Evolutionary conservation across 352 stramenopile species (phyloP).

Genomic region (Globisporangium recalcitrans): DNA sequence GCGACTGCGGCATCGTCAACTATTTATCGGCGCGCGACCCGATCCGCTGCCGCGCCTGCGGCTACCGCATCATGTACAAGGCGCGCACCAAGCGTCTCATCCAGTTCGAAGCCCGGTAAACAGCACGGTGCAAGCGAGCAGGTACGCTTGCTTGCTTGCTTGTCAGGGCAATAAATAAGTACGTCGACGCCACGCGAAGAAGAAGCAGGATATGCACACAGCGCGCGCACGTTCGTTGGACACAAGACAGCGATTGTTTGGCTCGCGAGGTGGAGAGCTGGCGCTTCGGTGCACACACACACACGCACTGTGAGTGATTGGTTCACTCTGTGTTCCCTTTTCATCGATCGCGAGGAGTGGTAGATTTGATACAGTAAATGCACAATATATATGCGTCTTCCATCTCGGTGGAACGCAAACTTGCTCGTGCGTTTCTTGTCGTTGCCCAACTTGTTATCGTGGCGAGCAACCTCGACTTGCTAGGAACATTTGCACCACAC

Average conservation of each 20-base stretch:
- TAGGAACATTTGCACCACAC: background rate
- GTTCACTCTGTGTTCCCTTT: too few relatives aligned
- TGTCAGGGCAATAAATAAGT: slow-evolving; percentile 5
- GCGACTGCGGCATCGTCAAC: slow-evolving; percentile 94
- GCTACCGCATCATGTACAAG: slow-evolving; percentile 98
- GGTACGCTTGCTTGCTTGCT: background rate
- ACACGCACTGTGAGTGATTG: too few relatives aligned
- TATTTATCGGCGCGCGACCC: slow-evolving; percentile 94
- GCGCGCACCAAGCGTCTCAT: slow-evolving; percentile 93
- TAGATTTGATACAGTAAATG: slow-evolving; percentile 12
- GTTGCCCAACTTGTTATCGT: too few relatives aligned
- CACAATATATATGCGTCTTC: slow-evolving; percentile 11
- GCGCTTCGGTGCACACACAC: too few relatives aligned
- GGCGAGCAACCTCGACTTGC: background rate
- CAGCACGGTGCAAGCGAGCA: slow-evolving; percentile 3
- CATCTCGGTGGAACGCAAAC: slow-evolving; percentile 1
- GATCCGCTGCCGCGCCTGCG: slow-evolving; percentile 94
- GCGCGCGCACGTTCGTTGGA: too few relatives aligned
- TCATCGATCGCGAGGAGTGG: background rate
- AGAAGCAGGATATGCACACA: background rate
- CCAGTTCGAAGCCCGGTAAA: slow-evolving; percentile 88
- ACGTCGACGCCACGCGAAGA: background rate
- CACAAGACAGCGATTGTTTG: too few relatives aligned
- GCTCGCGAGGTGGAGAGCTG: too few relatives aligned
- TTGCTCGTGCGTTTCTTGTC: background rate